Evolutionary conservation across 768 basidiomycete genomes (phyloP).

Genomic region (Auricularia sp.): DNA sequence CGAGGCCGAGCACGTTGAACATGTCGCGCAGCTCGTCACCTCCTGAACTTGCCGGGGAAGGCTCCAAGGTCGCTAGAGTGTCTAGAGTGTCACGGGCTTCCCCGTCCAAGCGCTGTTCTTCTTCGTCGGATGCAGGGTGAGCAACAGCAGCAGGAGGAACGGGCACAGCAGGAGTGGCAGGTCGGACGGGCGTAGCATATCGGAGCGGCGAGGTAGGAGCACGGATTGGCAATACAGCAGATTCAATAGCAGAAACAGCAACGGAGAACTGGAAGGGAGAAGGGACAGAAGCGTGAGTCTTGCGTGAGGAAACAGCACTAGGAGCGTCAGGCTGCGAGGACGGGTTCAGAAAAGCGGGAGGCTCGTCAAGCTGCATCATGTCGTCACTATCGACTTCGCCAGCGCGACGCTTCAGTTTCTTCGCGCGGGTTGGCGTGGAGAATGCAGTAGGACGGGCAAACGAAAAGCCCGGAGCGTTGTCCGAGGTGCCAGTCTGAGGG

Average conservation of each 20-base stretch:
- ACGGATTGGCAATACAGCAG: not conserved
- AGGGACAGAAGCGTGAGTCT: not conserved
- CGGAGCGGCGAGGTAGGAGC: not conserved
- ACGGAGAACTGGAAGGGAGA: conserved; percentile 7
- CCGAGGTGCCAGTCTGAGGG: not conserved
- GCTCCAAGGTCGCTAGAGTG: not conserved
- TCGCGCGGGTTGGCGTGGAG: not conserved
- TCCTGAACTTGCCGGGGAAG: conserved; percentile 2
- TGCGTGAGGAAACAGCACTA: not conserved
- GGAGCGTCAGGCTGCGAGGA: not conserved
- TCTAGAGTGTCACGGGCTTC: not conserved
- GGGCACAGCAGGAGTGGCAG: not conserved
- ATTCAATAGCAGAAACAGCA: conserved; percentile 3
- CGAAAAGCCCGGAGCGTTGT: not conserved
- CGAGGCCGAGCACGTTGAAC: conserved; percentile 9
- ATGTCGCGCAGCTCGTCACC: conserved; percentile 10
- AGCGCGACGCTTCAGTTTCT: not conserved
- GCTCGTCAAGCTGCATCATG: not conserved
- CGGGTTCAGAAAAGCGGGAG: no score
- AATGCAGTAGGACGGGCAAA: not conserved
- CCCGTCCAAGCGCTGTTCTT: not conserved
- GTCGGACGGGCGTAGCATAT: not conserved
- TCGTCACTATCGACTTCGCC: conserved; percentile 2
- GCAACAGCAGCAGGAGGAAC: not conserved
- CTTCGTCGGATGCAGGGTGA: not conserved